Evolutionary conservation across 805 yeast genomes (phyloP), one percentile per base, ranked within the genome.

Genomic region (Kuraishia borneana): DNA sequence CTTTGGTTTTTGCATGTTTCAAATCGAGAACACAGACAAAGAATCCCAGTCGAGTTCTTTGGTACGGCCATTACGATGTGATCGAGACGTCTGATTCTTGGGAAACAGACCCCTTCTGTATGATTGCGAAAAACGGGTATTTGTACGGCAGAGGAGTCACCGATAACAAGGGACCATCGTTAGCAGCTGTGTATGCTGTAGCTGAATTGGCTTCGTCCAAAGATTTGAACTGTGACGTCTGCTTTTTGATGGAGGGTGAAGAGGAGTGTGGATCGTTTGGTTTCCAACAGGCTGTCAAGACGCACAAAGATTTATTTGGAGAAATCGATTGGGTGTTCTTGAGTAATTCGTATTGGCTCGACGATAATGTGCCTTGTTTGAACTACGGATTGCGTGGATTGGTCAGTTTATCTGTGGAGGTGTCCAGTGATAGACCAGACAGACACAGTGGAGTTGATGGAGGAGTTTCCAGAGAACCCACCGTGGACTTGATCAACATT

Each of bases 41-140:
- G 7, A 31, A 35, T 3, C 28, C 37, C 14, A 46, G 73, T 31
- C 61, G 83, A 36, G 65, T 85, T 4, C 53, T 89, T 32, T 89
- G 94, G 81, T 89, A 89, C 54, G 97, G 95, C 1, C 98, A 89
- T 61, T 89, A 92, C 51, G 98, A 89, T 56, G 96, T 89, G 19
- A 85, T 89, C 27, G 83, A 81, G 38, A 94, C 94, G 0, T 45
- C 48, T 25, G 17, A n/a, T 30, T 17, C 16, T 6, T 89, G 97
- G 96, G 52, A 62, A 6, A 71, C 92, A 0, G 77, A 80, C 41
- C 97, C 97, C 0, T 92, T 81, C 51, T 56, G 59, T 17, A 53
- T 92, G 50, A 70, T 81, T 0, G 81, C 94, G 3, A 67, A 70
- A 39, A 80, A 89, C 51, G 97, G 97, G 0, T 85, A 79, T 46